Conservation (phyloP, 164 flowering plant genomes). For the Vitis amurensis region DNA sequence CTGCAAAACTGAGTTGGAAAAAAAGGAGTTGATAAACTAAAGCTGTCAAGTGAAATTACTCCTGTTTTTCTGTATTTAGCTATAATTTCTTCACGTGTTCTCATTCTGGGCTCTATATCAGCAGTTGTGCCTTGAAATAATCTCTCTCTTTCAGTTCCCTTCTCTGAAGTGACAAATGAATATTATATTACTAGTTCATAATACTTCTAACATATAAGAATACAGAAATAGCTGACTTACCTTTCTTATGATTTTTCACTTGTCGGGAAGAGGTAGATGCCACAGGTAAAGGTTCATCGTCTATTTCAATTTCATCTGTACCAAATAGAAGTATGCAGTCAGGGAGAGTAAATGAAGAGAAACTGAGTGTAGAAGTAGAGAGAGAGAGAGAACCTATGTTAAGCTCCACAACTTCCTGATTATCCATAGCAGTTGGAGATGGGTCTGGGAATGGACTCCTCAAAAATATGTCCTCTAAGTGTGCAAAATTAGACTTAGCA, state of each 20-base stretch:
- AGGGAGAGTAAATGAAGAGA: slow-evolving; percentile 1
- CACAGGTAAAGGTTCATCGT: slow-evolving; percentile 58
- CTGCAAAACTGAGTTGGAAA: neutral
- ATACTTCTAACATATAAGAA: neutral
- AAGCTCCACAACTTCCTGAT: slow-evolving; percentile 36
- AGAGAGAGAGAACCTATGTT: slow-evolving; percentile 49
- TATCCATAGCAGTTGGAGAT: slow-evolving; percentile 15
- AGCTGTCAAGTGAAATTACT: slow-evolving; percentile 34
- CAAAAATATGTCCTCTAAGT: slow-evolving; percentile 40
- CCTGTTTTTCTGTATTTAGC: slow-evolving; percentile 73
- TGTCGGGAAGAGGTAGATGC: slow-evolving; percentile 45
- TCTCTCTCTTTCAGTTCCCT: slow-evolving; percentile 57
- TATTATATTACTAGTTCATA: neutral
- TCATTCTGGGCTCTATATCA: slow-evolving; percentile 60
- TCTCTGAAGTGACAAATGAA: slow-evolving; percentile 32
- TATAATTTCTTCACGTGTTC: slow-evolving; percentile 77
- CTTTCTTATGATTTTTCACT: slow-evolving; percentile 30
- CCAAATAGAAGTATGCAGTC: slow-evolving; percentile 5
- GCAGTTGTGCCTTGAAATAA: slow-evolving; percentile 52
- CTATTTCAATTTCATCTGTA: slow-evolving; percentile 88
- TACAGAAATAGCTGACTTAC: slow-evolving; percentile 18
- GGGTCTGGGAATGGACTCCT: slow-evolving; percentile 29
- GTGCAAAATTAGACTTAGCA: slow-evolving; percentile 24
- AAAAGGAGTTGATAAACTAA: neutral
- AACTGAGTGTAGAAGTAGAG: neutral